Evolutionary conservation across 2,329 filamentous ascomycete genomes (phyloP).

Genomic region (Emmonsia crescens): DNA sequence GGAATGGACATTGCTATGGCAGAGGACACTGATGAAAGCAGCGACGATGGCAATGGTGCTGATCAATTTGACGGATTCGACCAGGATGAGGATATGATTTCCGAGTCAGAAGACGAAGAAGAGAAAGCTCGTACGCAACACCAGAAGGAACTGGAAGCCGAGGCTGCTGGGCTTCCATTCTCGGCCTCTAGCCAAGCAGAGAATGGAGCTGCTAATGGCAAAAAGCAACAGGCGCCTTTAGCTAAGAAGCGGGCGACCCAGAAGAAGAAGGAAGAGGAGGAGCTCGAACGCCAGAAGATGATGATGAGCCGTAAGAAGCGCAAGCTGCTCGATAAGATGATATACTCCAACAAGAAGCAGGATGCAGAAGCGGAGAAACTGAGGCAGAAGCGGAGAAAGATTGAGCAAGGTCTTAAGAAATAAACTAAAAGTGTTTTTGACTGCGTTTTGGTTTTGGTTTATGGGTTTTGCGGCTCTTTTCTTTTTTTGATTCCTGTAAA

Average conservation of each 20-base stretch:
- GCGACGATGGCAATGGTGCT: slow-evolving; percentile 37
- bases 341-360: slow-evolving; percentile 88
- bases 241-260: slow-evolving; percentile 58
- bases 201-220: slow-evolving; percentile 44
- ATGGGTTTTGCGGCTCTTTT: background rate
- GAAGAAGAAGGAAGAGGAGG: slow-evolving; percentile 63
- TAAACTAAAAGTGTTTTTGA: slow-evolving; percentile 8
- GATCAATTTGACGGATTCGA: slow-evolving; percentile 42
- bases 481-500: background rate
- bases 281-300: slow-evolving; percentile 85
- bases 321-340: slow-evolving; percentile 95
- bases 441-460: background rate
- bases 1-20: slow-evolving; percentile 41
- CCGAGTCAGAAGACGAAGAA: slow-evolving; percentile 47
- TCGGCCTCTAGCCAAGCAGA: slow-evolving; percentile 38
- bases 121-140: slow-evolving; percentile 56
- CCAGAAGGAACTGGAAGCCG: slow-evolving; percentile 85
- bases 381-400: slow-evolving; percentile 76
- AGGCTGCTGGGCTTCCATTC: slow-evolving; percentile 59
- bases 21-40: slow-evolving; percentile 36
- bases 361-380: slow-evolving; percentile 81
- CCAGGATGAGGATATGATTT: slow-evolving; percentile 42
- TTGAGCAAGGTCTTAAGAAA: slow-evolving; percentile 50
- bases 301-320: slow-evolving; percentile 98
- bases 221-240: slow-evolving; percentile 60